phyloP scores from a whole-genome alignment of 257 asterid genomes.

The Voacanga thouarsii region DNA sequence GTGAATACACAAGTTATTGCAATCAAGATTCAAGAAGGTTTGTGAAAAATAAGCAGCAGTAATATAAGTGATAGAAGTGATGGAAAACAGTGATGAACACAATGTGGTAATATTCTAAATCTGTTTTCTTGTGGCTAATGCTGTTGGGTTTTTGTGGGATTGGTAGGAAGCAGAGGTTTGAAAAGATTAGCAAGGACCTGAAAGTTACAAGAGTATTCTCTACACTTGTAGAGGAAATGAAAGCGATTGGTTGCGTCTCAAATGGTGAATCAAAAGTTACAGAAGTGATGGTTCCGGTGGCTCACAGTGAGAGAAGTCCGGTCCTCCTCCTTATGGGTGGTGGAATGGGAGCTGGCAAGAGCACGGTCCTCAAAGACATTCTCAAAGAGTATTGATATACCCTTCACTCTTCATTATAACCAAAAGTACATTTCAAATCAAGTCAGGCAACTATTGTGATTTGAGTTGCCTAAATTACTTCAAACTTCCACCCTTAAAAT shows the following conservation, averaged over 20 bases:
- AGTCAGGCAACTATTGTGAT: not conserved
- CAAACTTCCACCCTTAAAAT: not conserved
- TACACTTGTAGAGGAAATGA: conserved; percentile 83
- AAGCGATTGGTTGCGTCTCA: conserved; percentile 49
- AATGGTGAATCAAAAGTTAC: conserved; percentile 39
- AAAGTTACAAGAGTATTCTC: conserved; percentile 70
- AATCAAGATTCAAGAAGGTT: too few species aligned
- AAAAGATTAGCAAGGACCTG: conserved; percentile 61
- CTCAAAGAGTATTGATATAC: conserved; percentile 63
- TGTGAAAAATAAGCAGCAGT: not conserved
- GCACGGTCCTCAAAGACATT: conserved; percentile 91
- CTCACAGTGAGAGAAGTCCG: conserved; percentile 65
- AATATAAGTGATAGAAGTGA: not conserved
- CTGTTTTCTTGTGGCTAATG: not conserved
- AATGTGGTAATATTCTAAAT: not conserved
- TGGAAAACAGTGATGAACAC: too few species aligned
- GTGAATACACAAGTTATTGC: not conserved
- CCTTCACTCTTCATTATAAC: not conserved
- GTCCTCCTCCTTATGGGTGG: conserved; percentile 98
- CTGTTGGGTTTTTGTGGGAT: not conserved
- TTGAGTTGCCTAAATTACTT: not conserved
- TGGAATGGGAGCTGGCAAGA: conserved; percentile 99
- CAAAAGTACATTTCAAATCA: too few species aligned
- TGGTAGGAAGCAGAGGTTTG: conserved; percentile 79
- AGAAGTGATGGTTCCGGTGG: conserved; percentile 83